These are phyloP conservation scores for Ogataea allantospora DNA, from an alignment of 805 yeast species.

Conservation along the genomic window DNA sequence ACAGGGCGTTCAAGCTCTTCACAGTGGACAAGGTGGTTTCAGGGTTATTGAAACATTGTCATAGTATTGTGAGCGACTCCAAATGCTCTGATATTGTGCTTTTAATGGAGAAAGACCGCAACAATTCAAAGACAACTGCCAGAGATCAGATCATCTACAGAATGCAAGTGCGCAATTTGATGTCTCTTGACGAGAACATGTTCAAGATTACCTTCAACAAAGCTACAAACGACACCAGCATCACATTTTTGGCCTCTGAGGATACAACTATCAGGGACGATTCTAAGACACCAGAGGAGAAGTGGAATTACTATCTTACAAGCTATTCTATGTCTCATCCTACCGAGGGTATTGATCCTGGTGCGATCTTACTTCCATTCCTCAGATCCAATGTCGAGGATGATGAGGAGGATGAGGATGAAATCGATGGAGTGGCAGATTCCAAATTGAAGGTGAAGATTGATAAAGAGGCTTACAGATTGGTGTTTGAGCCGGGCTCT, in stretches of 20 bases:
- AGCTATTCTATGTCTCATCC: conserved; percentile 94
- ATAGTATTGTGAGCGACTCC: conserved; percentile 73
- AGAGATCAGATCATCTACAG: conserved; percentile 89
- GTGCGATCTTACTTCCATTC: conserved; percentile 77
- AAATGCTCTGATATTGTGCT: conserved; percentile 78
- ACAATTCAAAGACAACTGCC: conserved; percentile 61
- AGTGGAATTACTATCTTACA: conserved; percentile 91
- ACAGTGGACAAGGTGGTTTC: conserved; percentile 92
- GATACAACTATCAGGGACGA: conserved; percentile 78
- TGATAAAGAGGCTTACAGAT: conserved; percentile 71
- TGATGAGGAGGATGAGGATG: conserved; percentile 40
- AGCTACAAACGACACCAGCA: conserved; percentile 48
- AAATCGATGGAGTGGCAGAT: conserved; percentile 58
- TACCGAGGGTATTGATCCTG: conserved; percentile 89
- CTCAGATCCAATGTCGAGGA: conserved; percentile 56
- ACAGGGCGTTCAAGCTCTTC: conserved; percentile 87
- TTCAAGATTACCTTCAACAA: conserved; percentile 79
- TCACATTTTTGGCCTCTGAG: conserved; percentile 84
- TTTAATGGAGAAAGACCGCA: conserved; percentile 80
- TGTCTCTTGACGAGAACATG: conserved; percentile 85
- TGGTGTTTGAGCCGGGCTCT: conserved; percentile 77
- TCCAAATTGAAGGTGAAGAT: conserved; percentile 77
- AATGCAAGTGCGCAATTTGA: conserved; percentile 76
- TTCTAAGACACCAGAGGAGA: conserved; percentile 64
- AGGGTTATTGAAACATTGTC: conserved; percentile 80